Evolutionary conservation across 306 rosid genomes (phyloP).

Genomic region (Cucurbita pepo): DNA sequence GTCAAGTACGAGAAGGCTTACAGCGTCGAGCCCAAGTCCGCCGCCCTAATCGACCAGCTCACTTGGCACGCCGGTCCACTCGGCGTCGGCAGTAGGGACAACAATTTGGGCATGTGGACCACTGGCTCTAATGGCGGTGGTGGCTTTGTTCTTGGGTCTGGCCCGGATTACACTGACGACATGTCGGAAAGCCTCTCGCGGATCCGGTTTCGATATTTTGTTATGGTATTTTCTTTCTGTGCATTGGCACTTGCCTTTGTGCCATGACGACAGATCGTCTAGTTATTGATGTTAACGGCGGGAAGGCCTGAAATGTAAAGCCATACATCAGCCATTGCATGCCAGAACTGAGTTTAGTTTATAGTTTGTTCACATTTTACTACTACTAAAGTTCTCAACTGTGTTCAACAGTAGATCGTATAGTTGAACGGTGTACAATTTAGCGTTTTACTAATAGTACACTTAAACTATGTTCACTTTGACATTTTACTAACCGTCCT

Average conservation of each 20-base stretch:
- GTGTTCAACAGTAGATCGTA: too few relatives aligned
- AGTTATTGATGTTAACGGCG: background rate
- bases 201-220: background rate
- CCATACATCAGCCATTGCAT: background rate
- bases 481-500: too few relatives aligned
- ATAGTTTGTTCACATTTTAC: background rate
- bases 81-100: constrained; percentile 69
- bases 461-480: too few relatives aligned
- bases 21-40: constrained; percentile 63
- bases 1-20: constrained; percentile 44
- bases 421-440: too few relatives aligned
- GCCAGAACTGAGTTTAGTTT: background rate
- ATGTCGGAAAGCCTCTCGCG: constrained; percentile 19
- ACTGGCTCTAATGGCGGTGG: constrained; percentile 23
- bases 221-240: background rate
- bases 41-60: constrained; percentile 37
- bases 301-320: background rate
- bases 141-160: constrained; percentile 12
- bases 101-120: constrained; percentile 46
- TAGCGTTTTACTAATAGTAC: too few relatives aligned
- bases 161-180: constrained; percentile 37
- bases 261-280: background rate
- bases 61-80: constrained; percentile 68
- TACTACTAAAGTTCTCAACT: background rate
- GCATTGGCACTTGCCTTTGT: background rate